Evolutionary conservation across 495 filamentous ascomycete genomes (phyloP).

Genomic region (Pyrenopolyporus hunteri): DNA sequence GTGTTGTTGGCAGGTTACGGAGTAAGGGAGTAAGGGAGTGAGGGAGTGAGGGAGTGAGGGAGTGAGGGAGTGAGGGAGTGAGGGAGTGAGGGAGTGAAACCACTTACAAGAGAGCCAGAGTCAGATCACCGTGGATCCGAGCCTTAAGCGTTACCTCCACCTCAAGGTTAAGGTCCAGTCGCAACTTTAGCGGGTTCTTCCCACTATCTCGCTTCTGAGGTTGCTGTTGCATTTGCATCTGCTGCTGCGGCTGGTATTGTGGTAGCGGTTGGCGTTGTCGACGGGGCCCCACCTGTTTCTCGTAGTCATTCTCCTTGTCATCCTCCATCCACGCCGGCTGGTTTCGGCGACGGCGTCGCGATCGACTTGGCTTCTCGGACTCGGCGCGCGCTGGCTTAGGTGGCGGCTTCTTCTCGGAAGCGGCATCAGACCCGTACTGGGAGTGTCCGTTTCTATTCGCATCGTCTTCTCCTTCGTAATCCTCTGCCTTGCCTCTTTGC

Average conservation of each 20-base stretch:
- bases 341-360: constrained; percentile 38
- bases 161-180: constrained; percentile 86
- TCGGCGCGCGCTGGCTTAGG: constrained; percentile 32
- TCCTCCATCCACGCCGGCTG: constrained; percentile 38
- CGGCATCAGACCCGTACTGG: background rate
- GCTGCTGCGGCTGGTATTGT: constrained; percentile 46
- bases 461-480: background rate
- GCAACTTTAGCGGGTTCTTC: constrained; percentile 73
- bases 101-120: constrained; percentile 80
- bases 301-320: constrained; percentile 33
- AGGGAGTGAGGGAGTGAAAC: background rate
- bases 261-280: constrained; percentile 51
- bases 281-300: constrained; percentile 36
- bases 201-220: constrained; percentile 48
- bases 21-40: no score
- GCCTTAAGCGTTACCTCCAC: constrained; percentile 90
- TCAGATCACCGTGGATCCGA: constrained; percentile 90
- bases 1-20: no score
- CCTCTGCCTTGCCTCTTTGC: constrained; percentile 52
- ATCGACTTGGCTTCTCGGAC: constrained; percentile 37
- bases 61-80: constrained; percentile 2
- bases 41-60: constrained; percentile 3
- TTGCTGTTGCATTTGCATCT: constrained; percentile 42
- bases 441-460: constrained; percentile 1
- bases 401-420: constrained; percentile 23